These are phyloP conservation scores for Penicillium psychrofluorescens DNA, from an alignment of 495 filamentous ascomycete species.

Conservation along the genomic window DNA sequence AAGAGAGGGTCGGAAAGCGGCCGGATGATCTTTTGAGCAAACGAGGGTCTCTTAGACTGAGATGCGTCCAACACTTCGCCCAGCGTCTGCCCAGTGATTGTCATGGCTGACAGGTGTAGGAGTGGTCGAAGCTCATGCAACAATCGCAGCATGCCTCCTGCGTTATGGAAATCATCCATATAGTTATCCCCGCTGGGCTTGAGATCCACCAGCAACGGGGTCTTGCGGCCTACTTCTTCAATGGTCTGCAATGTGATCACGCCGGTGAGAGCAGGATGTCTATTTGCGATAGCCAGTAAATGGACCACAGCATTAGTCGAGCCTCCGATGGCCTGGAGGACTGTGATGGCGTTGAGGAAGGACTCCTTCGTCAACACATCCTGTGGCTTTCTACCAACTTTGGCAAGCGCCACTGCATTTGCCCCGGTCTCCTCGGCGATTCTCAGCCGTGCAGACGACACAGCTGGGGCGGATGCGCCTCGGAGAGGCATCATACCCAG, in stretches of 20 bases:
- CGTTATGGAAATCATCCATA: conserved; percentile 66
- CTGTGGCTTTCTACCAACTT: conserved; percentile 40
- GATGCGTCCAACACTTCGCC: conserved; percentile 45
- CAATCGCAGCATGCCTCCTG: conserved; percentile 56
- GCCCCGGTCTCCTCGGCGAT: conserved; percentile 58
- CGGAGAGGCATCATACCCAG: conserved; percentile 59
- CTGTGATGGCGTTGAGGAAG: conserved; percentile 60
- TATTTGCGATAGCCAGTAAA: conserved; percentile 55
- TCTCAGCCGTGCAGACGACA: conserved; percentile 55
- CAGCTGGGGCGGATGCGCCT: conserved; percentile 55
- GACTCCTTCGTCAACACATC: conserved; percentile 50
- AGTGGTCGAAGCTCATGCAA: conserved; percentile 49
- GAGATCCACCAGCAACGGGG: conserved; percentile 56
- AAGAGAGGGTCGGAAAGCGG: conserved; percentile 47
- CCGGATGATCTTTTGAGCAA: conserved; percentile 39
- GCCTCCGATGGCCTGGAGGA: conserved; percentile 62
- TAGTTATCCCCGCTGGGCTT: conserved; percentile 65
- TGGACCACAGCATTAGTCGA: conserved; percentile 65
- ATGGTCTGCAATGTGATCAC: conserved; percentile 49
- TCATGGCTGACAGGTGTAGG: conserved; percentile 48
- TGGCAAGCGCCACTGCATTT: conserved; percentile 44
- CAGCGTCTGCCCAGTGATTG: conserved; percentile 51
- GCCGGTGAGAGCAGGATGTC: conserved; percentile 48
- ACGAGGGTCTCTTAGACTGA: conserved; percentile 35
- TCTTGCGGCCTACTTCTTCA: conserved; percentile 52